Evolutionary conservation across 371 early-diverging fungal genomes (phyloP).

Genomic region (Dinochytrium kinnereticum): DNA sequence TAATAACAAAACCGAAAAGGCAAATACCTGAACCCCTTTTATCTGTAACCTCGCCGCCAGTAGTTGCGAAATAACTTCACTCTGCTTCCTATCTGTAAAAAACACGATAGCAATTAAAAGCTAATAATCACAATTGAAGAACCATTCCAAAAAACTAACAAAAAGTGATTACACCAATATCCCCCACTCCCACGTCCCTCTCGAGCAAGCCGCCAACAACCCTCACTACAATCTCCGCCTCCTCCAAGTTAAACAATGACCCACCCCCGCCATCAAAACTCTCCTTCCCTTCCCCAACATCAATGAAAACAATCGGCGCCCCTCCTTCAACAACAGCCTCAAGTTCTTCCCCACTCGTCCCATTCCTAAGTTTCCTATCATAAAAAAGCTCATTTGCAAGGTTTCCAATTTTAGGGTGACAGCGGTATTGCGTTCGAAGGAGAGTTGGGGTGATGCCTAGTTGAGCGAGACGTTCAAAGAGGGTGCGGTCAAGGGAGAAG

Average conservation of each 20-base stretch:
- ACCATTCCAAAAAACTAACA: constrained; percentile 53
- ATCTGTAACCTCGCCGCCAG: constrained; percentile 35
- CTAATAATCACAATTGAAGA: neutral
- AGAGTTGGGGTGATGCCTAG: constrained; percentile 63
- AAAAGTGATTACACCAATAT: constrained; percentile 70
- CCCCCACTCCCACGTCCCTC: constrained; percentile 22
- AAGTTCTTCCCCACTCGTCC: constrained; percentile 20
- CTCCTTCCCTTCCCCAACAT: constrained; percentile 52
- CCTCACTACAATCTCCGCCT: constrained; percentile 55
- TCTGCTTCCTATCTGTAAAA: constrained; percentile 78
- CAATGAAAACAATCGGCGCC: constrained; percentile 74
- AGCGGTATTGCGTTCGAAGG: constrained; percentile 88
- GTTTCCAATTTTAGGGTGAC: constrained; percentile 80
- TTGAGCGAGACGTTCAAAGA: constrained; percentile 82
- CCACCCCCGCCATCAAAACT: constrained; percentile 49
- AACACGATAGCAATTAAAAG: no score
- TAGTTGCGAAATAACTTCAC: constrained; percentile 53
- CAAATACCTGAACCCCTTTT: constrained; percentile 35
- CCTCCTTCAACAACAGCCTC: constrained; percentile 43
- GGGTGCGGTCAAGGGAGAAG: constrained; percentile 78
- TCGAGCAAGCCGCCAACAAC: constrained; percentile 51
- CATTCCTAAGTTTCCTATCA: constrained; percentile 53
- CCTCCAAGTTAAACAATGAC: constrained; percentile 61
- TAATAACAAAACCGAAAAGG: neutral
- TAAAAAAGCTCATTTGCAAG: constrained; percentile 88